Base-by-base conservation (phyloP, 257 asterid species). In the Plantago major region DNA sequence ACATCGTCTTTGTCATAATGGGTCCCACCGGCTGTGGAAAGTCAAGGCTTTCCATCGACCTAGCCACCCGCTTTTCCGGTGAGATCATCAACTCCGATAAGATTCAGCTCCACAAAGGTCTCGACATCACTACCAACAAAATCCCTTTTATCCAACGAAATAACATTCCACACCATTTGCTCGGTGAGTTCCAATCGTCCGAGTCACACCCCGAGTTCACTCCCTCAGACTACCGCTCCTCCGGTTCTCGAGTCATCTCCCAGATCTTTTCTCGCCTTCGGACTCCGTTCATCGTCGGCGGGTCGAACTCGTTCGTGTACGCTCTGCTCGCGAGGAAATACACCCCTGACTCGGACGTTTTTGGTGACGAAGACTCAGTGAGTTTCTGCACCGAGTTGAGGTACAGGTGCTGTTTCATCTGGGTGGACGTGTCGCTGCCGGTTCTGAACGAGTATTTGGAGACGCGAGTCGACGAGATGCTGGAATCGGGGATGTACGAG, bases 1-100 rank as follows among this genome's bases (percentile, higher is more conserved):
- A 62, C 50, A 77, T 5, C 40, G 15, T 89, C 14, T 80, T 89
- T 26, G 85, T 84, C 12, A 69, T 92, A 2, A 79, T 86, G 93
- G 99, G 97, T 55, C 82, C 97, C 26, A 92, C 99, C 0, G 97
- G 97, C 22, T 89, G 89, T 15, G 99, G 99, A 0, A 92, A 92
- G 69, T 81, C 99, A 0, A 86, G 83, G 62, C 95, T 87, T 19
- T 89, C 99, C 0, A 51, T 89, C n/a, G 96, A 86, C 68, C 74
- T 92, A 12, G 84, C 82, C 11, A 69, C 97, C 30, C 71, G 84
- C 4, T 84, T 64, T 18, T 92, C 84, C 1, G 74, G 97, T 8
- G 99, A 92, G 54, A 76, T 92, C 56, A 76, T 92, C 11, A 92
- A 92, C 82, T 84, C 97, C 14, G 98, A 92, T 65, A 92, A 92